Evolutionary conservation across 129 eudicot species (phyloP), one percentile per base, ranked within the genome.

Genomic region (Pseudognaphalium luteoalbum): DNA sequence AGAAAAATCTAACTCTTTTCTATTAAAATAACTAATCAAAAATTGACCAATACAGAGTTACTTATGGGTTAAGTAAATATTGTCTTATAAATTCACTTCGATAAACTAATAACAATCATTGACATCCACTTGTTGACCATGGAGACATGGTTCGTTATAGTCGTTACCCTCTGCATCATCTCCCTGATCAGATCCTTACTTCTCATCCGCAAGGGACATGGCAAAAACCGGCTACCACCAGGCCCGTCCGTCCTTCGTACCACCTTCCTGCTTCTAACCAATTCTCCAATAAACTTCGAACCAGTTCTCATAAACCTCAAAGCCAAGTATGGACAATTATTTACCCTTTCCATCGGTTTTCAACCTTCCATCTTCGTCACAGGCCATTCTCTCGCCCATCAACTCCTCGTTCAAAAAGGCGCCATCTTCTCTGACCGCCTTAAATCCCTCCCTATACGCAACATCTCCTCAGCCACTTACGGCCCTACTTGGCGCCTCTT

Each of bases 401-500:
- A 75, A 44, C 4, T 75, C 7, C 79, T 75, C 47, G 42, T 75
- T 42, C 61, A 75, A 44, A 75, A 75, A 63, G 79, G 79, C 19
- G 79, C 79, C 16, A 54, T 63, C 50, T 75, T 75, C 50, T 63
- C 79, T 7, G 71, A 75, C n/a, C 79, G 79, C 19, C 79, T 60
- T 2, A 75, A 63, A 32, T 16, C 61, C 42, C 47, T 75, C 62
- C 39, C 60, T 30, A 8, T 44, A 30, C 60, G 39, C 12, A 62
- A 61, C 20, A 75, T 75, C 29, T 62, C 71, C 47, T 11, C 63
- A 16, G 10, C 71, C 21, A 5, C 71, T 9, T 75, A 75, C 12
- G 79, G 71, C 20, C 79, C 79, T 25, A 75, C 71, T 28, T 75
- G 79, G 79, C 63, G 71, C 3, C 61, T 75, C 30, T 33, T 80